These are phyloP conservation scores for Alternaria panax DNA, from an alignment of 2,329 filamentous ascomycete genomes.

Conservation along the genomic window DNA sequence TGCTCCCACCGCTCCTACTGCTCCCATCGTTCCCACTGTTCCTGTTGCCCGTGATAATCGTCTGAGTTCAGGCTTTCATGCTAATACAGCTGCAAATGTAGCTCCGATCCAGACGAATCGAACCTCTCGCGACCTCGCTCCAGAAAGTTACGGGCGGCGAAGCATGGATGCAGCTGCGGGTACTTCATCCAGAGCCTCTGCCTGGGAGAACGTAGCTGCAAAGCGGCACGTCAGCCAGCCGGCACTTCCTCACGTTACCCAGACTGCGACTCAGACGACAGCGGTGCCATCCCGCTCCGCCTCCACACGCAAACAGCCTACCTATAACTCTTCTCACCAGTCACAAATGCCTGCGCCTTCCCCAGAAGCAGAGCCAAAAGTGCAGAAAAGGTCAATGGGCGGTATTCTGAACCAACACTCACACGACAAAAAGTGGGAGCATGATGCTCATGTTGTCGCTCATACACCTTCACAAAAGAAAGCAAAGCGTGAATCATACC, in stretches of 20 bases:
- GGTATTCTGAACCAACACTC: slow-evolving; percentile 45
- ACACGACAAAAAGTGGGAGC: slow-evolving; percentile 35
- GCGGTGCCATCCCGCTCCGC: slow-evolving; percentile 31
- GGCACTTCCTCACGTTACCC: slow-evolving; percentile 23
- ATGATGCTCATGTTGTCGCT: slow-evolving; percentile 40
- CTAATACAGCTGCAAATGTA: slow-evolving; percentile 28
- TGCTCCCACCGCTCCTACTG: slow-evolving; percentile 15
- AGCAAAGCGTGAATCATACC: slow-evolving; percentile 43
- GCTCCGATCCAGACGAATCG: slow-evolving; percentile 17
- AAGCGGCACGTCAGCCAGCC: slow-evolving; percentile 43
- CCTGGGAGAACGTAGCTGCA: slow-evolving; percentile 33
- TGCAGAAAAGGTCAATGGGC: slow-evolving; percentile 40
- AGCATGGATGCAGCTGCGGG: slow-evolving; percentile 24
- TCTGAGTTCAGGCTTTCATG: slow-evolving; percentile 36
- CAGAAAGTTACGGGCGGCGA: slow-evolving; percentile 24
- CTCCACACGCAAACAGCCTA: slow-evolving; percentile 35
- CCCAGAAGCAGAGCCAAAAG: slow-evolving; percentile 27
- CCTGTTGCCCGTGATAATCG: slow-evolving; percentile 21
- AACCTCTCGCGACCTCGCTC: slow-evolving; percentile 14
- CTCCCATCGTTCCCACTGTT: slow-evolving; percentile 9
- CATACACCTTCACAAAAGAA: slow-evolving; percentile 31
- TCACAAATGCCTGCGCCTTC: slow-evolving; percentile 39
- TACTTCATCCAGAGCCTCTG: slow-evolving; percentile 21
- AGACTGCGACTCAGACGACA: slow-evolving; percentile 23
- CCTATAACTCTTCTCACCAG: slow-evolving; percentile 46